Conservation (phyloP, 2,329 filamentous ascomycete species). For the Pseudogymnoascus sp. region DNA sequence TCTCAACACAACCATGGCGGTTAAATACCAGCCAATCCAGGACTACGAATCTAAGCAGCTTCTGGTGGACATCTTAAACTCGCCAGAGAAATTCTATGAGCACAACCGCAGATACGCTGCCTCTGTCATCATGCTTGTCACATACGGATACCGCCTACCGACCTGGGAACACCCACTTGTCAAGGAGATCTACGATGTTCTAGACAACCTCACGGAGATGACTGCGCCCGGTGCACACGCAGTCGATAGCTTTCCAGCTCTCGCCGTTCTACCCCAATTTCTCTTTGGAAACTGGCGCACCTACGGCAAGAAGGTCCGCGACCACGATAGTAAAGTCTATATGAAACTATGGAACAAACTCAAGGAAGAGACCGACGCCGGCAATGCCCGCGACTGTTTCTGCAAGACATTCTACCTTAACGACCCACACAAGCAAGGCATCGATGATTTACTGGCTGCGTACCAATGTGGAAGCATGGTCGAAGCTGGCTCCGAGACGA, state of each 20-base stretch:
- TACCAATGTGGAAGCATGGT: slow-evolving; percentile 38
- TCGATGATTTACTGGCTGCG: slow-evolving; percentile 35
- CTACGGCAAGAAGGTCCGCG: slow-evolving; percentile 13
- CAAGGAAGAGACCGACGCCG: slow-evolving; percentile 24
- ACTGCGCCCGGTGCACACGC: slow-evolving; percentile 31
- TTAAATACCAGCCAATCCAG: slow-evolving; percentile 24
- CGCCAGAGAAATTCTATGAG: slow-evolving; percentile 31
- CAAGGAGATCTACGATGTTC: slow-evolving; percentile 28
- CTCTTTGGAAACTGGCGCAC: slow-evolving; percentile 18
- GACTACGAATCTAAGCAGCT: slow-evolving; percentile 28
- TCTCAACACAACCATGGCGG: slow-evolving; percentile 21
- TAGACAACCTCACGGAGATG: slow-evolving; percentile 30
- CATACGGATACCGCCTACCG: slow-evolving; percentile 31
- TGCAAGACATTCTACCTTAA: slow-evolving; percentile 33
- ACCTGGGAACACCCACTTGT: slow-evolving; percentile 30
- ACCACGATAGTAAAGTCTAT: slow-evolving; percentile 19
- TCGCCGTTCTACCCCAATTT: slow-evolving; percentile 23
- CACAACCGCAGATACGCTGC: slow-evolving; percentile 35
- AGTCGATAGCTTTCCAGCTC: slow-evolving; percentile 29
- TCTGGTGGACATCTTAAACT: slow-evolving; percentile 28
- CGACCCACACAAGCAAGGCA: slow-evolving; percentile 33
- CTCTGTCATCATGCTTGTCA: slow-evolving; percentile 34
- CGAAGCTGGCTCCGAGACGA: slow-evolving; percentile 32
- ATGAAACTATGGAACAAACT: slow-evolving; percentile 33
- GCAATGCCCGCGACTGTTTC: slow-evolving; percentile 33